Percentiles rank a stretch among this genome's conserved stretches.
These are phyloP conservation scores for Cercophora newfieldiana DNA, from an alignment of 495 filamentous ascomycete species.

Conservation along the genomic window DNA sequence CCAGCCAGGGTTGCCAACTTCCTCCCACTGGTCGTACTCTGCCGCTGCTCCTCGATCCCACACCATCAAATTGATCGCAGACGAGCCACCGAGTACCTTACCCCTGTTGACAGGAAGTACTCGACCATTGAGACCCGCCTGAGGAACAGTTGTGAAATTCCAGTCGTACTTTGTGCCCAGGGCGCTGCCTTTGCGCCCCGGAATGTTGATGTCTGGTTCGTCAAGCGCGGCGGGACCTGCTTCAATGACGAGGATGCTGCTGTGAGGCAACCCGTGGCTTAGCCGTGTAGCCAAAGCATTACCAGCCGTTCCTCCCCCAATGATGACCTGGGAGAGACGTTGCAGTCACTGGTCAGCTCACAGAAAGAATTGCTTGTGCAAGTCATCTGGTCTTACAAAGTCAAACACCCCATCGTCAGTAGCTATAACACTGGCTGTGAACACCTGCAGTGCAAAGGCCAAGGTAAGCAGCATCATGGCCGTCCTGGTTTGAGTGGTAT, in stretches of 20 bases:
- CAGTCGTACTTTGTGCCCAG: constrained; percentile 52
- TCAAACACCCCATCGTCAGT: too few species aligned
- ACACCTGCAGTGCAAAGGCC: too few species aligned
- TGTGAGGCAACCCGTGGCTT: constrained; percentile 49
- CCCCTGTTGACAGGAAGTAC: neutral
- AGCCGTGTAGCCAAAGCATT: constrained; percentile 56
- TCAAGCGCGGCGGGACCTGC: constrained; percentile 45
- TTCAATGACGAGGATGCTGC: constrained; percentile 53
- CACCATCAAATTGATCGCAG: neutral
- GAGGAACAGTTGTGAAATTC: constrained; percentile 47
- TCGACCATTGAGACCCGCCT: constrained; percentile 33
- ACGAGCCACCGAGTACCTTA: neutral
- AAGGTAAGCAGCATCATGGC: too few species aligned
- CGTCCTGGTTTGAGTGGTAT: too few species aligned
- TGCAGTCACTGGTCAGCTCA: too few species aligned
- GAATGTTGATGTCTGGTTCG: constrained; percentile 45
- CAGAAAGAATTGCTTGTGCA: too few species aligned
- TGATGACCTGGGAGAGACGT: constrained; percentile 56
- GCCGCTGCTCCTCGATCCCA: neutral
- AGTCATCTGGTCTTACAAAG: too few species aligned
- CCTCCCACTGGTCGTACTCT: neutral
- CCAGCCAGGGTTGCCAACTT: neutral
- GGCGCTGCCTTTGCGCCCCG: constrained; percentile 35
- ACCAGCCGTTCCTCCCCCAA: constrained; percentile 61
- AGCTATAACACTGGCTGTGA: too few species aligned